Base-by-base conservation (phyloP, 495 filamentous ascomycete species). In the Platismatia glauca region DNA sequence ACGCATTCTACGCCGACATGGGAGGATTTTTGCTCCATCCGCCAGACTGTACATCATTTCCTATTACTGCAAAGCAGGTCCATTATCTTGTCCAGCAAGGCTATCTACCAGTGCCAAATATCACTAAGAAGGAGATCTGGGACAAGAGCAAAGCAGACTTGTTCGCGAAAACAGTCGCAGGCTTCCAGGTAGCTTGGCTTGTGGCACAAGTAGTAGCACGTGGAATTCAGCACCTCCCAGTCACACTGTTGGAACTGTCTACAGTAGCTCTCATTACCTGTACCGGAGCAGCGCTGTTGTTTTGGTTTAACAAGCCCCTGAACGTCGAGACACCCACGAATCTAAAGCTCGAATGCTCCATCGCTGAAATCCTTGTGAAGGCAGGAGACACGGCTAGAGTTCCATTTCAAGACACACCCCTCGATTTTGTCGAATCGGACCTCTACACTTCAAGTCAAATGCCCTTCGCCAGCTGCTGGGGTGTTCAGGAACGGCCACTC, bases 1-100 rank as follows among this genome's bases (percentile, higher is more conserved):
- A 73, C 34, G 76, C 57, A 22, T 77, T 76, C 61, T 77, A 66
- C 59, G 73, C 73, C 22, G 68, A 78, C 57, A 74, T 68, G 61
- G 77, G 77, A 43, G 76, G 74, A 15, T 69, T 77, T 62, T 18
- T 69, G 22, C 65, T 73, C 0, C 12, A 69, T 15, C 41, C 66
- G 3, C 31, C 15, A 0, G 76, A 73, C n/a, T 38, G 20, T 43
- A 27, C 9, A 0, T 50, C 72, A 0, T 75, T 75, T 41, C 73
- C 72, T 3, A 20, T 78, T 29, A 72, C 71, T 46, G 67, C 69
- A 20, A 68, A 69, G 44, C 46, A 77, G 27, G n/a, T 78, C 1
- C 63, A 65, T 50, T 77, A 69, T 43, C 64, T 77, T 13, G 65
- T 76, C 1, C 24, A 50, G 6, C n/a, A 69, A 9, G 37, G 60